These are phyloP conservation scores for Camellia sinensis DNA, from an alignment of 148 eudicot species.

Conservation along the genomic window DNA sequence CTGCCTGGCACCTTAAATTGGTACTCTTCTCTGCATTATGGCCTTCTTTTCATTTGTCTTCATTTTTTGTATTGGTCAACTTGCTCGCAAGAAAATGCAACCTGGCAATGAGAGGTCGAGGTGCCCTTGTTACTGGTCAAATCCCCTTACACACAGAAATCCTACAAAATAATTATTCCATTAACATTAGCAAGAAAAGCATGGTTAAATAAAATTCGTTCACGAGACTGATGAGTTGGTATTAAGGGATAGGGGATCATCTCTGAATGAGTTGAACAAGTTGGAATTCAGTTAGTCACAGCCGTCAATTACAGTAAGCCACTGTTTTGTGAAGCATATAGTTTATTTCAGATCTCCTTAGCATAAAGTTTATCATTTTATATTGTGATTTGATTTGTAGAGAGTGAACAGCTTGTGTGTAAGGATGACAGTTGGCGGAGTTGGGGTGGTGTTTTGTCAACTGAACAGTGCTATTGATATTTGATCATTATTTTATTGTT, in stretches of 20 bases:
- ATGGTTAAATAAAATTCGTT: background rate
- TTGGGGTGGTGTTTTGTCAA: background rate
- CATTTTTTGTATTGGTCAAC: conserved; percentile 35
- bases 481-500: background rate
- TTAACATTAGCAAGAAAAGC: conserved; percentile 8
- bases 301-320: background rate
- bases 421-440: background rate
- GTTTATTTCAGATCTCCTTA: too few species aligned
- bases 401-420: background rate
- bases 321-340: background rate
- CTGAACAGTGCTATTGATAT: background rate
- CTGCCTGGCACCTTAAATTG: conserved; percentile 7
- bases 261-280: background rate
- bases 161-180: conserved; percentile 33
- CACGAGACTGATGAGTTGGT: too few species aligned
- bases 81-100: conserved; percentile 68
- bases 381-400: background rate
- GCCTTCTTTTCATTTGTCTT: conserved; percentile 19
- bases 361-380: background rate
- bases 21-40: conserved; percentile 3
- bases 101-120: conserved; percentile 66
- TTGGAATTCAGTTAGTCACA: background rate
- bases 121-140: conserved; percentile 56
- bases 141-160: conserved; percentile 72
- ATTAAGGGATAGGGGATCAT: background rate